Conservation (phyloP, 495 filamentous ascomycete genomes). For the Ramalina intermedia region DNA sequence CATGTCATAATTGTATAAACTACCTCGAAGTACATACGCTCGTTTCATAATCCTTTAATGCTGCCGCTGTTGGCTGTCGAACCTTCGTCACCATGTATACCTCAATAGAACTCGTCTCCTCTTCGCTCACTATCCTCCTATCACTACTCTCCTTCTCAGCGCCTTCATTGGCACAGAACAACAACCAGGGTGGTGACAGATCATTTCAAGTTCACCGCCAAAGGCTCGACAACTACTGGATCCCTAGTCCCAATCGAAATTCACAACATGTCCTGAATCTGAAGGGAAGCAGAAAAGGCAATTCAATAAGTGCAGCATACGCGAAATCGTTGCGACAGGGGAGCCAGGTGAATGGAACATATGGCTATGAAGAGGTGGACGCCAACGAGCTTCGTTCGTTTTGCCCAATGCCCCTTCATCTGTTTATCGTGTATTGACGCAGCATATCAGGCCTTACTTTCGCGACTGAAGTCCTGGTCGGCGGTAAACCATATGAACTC, state of each 20-base stretch:
- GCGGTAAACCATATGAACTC: constrained; percentile 29
- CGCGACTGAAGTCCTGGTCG: constrained; percentile 23
- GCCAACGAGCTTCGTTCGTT: constrained; percentile 1
- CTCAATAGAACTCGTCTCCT: background rate
- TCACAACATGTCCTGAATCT: constrained; percentile 5
- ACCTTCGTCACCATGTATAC: background rate
- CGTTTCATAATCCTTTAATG: no score
- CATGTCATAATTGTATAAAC: no score
- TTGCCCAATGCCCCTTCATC: background rate
- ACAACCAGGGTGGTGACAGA: background rate
- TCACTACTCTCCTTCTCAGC: background rate
- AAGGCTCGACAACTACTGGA: background rate
- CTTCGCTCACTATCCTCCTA: background rate
- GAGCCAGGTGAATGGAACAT: constrained; percentile 7
- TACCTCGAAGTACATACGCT: no score
- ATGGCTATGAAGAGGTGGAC: constrained; percentile 3
- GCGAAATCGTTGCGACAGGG: constrained; percentile 8
- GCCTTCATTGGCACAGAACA: background rate
- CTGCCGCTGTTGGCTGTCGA: no score
- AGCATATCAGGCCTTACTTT: constrained; percentile 5
- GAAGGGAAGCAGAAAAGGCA: background rate
- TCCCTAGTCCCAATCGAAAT: constrained; percentile 1
- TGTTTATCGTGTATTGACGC: background rate
- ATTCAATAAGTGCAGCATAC: constrained; percentile 4
- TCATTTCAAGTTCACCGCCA: background rate